Base-by-base conservation (phyloP, 805 yeast species). In the Soucietia sequanensis region DNA sequence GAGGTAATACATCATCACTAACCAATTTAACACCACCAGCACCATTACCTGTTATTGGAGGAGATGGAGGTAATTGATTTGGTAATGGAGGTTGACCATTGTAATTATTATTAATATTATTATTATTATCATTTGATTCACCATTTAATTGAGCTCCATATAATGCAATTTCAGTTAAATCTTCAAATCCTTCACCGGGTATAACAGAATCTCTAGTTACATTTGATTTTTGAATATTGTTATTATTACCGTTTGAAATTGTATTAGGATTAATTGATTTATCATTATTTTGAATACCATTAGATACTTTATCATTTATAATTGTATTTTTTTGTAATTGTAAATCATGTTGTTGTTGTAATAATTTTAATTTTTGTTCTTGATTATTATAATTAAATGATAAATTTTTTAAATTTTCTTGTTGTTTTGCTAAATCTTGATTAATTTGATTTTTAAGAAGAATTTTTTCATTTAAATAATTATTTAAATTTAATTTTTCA, bases 131-230 rank as follows among this genome's bases (percentile, higher is more conserved):
- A 13, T 22, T 24, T n/a, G 39, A 37, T 12, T 60, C 64, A 8
- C 57, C 65, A 35, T 61, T 59, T 35, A 62, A 46, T 4, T 42
- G 39, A 17, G 65, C 68, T 6, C 68, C 70, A 39, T 61, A 65
- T 21, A 55, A 39, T 1, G 68, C 70, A 29, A 65, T 60, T 37
- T 62, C 62, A 3, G 66, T 47, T 20, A 62, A 54, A 38, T 65
- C 70, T n/a, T 57, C 53, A 32, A 65, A 49, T 26, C 55, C 61
- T 20, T 53, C 59, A 12, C 44, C 35, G 14, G 47, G 39, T 26
- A 38, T 33, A 17, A 47, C 37, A 5, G 58, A 51, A 21, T 46
- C 52, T 30, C 54, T 50, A 12, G 29, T 17, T 15, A 7, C 14
- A 13, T 25, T 26, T 14, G 28, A 18, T 14, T 18, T 24, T 18